phyloP scores from a whole-genome alignment of 2,329 filamentous ascomycete genomes.

The Ceratocystis eucalypticola region DNA sequence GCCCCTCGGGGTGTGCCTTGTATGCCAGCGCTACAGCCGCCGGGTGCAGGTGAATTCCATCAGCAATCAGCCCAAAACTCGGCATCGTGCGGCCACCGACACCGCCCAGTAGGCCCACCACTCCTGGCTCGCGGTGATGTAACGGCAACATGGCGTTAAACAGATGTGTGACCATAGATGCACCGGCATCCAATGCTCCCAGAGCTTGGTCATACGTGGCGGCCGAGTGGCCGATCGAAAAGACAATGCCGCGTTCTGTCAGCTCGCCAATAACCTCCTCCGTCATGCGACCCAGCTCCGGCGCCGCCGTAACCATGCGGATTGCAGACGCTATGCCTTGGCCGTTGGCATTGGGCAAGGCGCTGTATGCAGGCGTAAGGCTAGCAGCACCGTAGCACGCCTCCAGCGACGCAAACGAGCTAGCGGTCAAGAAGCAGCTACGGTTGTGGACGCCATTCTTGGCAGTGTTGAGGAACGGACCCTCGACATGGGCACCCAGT shows the following conservation, averaged over 20 bases:
- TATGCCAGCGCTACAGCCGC: slow-evolving; percentile 82
- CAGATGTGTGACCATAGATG: slow-evolving; percentile 80
- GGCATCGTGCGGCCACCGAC: slow-evolving; percentile 37
- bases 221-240: slow-evolving; percentile 75
- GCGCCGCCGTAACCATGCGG: slow-evolving; percentile 75
- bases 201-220: slow-evolving; percentile 74
- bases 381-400: slow-evolving; percentile 61
- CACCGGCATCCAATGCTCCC: slow-evolving; percentile 56
- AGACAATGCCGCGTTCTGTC: slow-evolving; percentile 52
- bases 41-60: slow-evolving; percentile 81
- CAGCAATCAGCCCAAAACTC: slow-evolving; percentile 79
- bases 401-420: slow-evolving; percentile 51
- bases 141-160: slow-evolving; percentile 91
- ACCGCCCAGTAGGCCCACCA: slow-evolving; percentile 59
- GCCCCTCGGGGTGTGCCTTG: slow-evolving; percentile 69
- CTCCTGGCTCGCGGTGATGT: slow-evolving; percentile 79
- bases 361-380: slow-evolving; percentile 32
- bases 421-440: slow-evolving; percentile 52
- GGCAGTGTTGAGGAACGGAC: slow-evolving; percentile 68
- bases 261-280: slow-evolving; percentile 54
- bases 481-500: slow-evolving; percentile 80
- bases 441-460: slow-evolving; percentile 80
- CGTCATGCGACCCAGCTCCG: slow-evolving; percentile 61
- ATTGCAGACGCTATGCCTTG: slow-evolving; percentile 36
- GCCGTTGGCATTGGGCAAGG: slow-evolving; percentile 8